Conservation (phyloP, 2,329 filamentous ascomycete genomes). For the Colletotrichum navitas region DNA sequence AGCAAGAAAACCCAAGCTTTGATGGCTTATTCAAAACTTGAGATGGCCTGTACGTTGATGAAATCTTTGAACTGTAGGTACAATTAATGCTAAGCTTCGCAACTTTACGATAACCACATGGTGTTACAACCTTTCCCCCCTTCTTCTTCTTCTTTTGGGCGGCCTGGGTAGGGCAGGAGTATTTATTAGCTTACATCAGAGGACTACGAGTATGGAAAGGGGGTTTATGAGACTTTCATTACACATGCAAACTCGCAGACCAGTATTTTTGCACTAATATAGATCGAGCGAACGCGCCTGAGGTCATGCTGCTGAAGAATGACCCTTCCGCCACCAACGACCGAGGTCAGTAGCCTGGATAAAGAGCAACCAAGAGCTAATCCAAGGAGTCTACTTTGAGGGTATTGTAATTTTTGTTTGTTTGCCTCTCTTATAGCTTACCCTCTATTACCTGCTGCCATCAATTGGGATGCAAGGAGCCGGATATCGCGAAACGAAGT, state of each 20-base stretch:
- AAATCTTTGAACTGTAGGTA: not conserved
- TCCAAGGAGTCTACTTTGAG: no score
- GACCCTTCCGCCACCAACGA: not conserved
- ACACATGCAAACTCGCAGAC: not conserved
- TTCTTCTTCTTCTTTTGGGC: not conserved
- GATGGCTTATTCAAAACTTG: not conserved
- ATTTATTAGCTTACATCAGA: not conserved
- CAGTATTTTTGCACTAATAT: no score
- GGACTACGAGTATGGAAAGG: not conserved
- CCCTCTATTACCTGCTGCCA: no score
- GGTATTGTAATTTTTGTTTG: no score
- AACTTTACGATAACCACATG: not conserved
- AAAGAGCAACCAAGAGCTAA: no score
- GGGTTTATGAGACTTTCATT: not conserved
- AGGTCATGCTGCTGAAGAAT: not conserved
- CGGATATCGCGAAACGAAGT: no score
- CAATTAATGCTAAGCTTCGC: not conserved
- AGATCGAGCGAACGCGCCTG: no score
- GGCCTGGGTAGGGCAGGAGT: no score
- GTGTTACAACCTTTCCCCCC: not conserved
- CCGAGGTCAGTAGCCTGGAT: not conserved
- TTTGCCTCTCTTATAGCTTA: no score
- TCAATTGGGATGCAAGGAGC: no score
- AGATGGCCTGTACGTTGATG: not conserved
- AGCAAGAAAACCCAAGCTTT: conserved; percentile 14